Evolutionary conservation across 805 yeast genomes (phyloP).

Genomic region (Candida cerambycidarum): DNA sequence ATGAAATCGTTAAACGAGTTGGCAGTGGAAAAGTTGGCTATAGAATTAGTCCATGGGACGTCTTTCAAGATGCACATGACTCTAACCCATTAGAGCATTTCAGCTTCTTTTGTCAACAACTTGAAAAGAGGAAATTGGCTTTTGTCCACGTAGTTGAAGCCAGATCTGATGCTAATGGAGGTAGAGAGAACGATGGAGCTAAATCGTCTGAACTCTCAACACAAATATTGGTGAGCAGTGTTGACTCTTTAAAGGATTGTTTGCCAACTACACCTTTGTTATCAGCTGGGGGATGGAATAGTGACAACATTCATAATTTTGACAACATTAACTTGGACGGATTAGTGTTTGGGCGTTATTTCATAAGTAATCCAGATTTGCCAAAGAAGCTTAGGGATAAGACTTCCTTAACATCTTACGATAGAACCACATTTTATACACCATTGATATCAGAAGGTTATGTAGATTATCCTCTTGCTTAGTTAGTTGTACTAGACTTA

Average conservation of each 20-base stretch:
- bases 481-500: too few species aligned
- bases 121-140: constrained; percentile 16
- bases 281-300: constrained; percentile 17
- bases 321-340: constrained; percentile 4
- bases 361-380: constrained; percentile 11
- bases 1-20: constrained; percentile 16
- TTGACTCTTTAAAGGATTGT: not conserved
- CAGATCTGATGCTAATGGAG: constrained; percentile 17
- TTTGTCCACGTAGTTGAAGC: constrained; percentile 14
- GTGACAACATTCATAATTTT: constrained; percentile 4
- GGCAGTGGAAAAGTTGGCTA: constrained; percentile 20
- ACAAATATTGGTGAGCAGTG: constrained; percentile 3
- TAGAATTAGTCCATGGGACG: constrained; percentile 23
- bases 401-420: constrained; percentile 3
- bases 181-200: constrained; percentile 14
- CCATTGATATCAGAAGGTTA: constrained; percentile 11
- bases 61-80: constrained; percentile 12
- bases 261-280: constrained; percentile 13
- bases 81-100: constrained; percentile 16
- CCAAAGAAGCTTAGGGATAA: constrained; percentile 2
- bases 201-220: not conserved
- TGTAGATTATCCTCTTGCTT: too few species aligned
- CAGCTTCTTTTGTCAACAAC: constrained; percentile 12
- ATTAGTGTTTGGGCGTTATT: constrained; percentile 9
- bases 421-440: constrained; percentile 10